Conservation (phyloP, 257 asterid species). For the Leonotis leonurus region DNA sequence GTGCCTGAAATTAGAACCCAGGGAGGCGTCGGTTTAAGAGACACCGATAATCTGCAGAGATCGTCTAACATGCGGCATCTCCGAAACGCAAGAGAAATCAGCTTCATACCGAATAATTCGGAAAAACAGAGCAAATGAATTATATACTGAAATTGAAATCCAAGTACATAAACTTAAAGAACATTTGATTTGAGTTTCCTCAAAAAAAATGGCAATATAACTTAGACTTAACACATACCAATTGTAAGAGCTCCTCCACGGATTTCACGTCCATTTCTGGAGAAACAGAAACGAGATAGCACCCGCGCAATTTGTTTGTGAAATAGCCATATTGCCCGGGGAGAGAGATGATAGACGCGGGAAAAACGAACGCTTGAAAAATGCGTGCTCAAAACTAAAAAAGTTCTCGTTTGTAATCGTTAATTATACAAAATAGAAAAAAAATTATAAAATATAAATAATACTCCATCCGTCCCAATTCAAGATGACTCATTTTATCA, state of each 20-base stretch:
- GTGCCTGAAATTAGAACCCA: slow-evolving; percentile 61
- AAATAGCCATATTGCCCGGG: neutral
- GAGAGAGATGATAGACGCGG: neutral
- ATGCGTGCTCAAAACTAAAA: neutral
- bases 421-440: too few species aligned
- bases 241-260: slow-evolving; percentile 40
- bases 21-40: slow-evolving; percentile 39
- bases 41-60: slow-evolving; percentile 65
- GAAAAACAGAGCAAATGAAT: neutral
- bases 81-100: slow-evolving; percentile 64
- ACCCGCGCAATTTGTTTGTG: slow-evolving; percentile 19
- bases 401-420: too few species aligned
- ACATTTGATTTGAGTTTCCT: neutral
- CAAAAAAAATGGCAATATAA: neutral
- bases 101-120: slow-evolving; percentile 26
- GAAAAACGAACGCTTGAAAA: neutral
- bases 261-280: slow-evolving; percentile 45
- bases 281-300: neutral
- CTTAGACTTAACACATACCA: slow-evolving; percentile 33
- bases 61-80: slow-evolving; percentile 69
- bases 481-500: too few species aligned
- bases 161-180: neutral
- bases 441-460: too few species aligned
- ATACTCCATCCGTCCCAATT: too few species aligned
- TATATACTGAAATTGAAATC: neutral